Conservation (phyloP, 768 basidiomycete genomes). For the Rhizopogon vinicolor region DNA sequence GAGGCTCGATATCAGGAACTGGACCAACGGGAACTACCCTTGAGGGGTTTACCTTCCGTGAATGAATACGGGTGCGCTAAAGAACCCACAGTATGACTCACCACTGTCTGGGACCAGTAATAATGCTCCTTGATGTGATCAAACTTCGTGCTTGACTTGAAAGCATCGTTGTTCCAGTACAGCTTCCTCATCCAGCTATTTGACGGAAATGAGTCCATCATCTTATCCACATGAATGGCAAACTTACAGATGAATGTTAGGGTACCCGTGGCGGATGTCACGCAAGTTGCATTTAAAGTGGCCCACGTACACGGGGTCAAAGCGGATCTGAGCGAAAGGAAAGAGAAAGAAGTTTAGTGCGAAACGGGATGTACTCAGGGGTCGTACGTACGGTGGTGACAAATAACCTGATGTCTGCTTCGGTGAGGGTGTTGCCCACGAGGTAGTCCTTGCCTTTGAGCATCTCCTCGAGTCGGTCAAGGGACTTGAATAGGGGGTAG, state of each 20-base stretch:
- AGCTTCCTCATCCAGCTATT: slow-evolving; percentile 76
- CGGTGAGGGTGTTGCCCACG: slow-evolving; percentile 78
- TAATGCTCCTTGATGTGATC: slow-evolving; percentile 59
- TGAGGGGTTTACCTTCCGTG: slow-evolving; percentile 68
- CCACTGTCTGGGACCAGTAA: slow-evolving; percentile 31
- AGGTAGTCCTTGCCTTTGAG: slow-evolving; percentile 79
- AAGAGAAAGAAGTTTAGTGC: background rate
- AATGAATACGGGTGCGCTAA: background rate
- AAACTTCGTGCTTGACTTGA: slow-evolving; percentile 85
- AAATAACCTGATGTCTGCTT: slow-evolving; percentile 82
- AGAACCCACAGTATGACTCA: background rate
- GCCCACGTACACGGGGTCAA: slow-evolving; percentile 85
- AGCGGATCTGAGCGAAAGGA: slow-evolving; percentile 54
- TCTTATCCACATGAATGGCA: background rate
- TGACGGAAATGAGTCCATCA: background rate
- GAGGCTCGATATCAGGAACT: slow-evolving; percentile 57
- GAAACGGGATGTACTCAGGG: background rate
- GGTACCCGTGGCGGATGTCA: slow-evolving; percentile 83
- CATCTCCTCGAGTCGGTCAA: slow-evolving; percentile 78
- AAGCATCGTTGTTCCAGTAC: slow-evolving; percentile 89
- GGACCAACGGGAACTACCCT: slow-evolving; percentile 78
- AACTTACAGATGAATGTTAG: slow-evolving; percentile 59
- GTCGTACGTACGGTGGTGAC: slow-evolving; percentile 75
- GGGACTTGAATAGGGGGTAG: slow-evolving; percentile 63
- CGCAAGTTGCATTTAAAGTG: slow-evolving; percentile 95